A percentile compares a stretch with the other conserved stretches of the same genome.
Conservation (phyloP, 2,329 filamentous ascomycete species). For the Coniella lustricola region DNA sequence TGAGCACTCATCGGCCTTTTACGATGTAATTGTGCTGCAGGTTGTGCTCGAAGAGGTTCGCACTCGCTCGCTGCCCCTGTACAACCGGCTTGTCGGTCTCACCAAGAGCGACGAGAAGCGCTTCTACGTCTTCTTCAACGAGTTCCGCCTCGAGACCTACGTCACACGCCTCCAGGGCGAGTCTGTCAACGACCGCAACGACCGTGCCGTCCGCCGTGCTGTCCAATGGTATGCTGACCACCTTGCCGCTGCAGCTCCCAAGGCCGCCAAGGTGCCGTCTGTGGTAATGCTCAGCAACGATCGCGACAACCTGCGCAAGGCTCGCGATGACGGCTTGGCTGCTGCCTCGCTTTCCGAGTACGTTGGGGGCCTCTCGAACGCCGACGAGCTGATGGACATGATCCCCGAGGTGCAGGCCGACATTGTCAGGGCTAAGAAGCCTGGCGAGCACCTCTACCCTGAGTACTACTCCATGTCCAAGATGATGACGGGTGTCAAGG, state of each 20-base stretch:
- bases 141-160: slow-evolving; percentile 90
- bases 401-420: slow-evolving; percentile 72
- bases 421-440: slow-evolving; percentile 56
- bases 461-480: slow-evolving; percentile 86
- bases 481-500: slow-evolving; percentile 89
- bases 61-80: slow-evolving; percentile 87
- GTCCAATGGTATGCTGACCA: slow-evolving; percentile 89
- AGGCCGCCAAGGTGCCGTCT: slow-evolving; percentile 56
- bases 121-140: slow-evolving; percentile 99
- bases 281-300: slow-evolving; percentile 95
- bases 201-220: slow-evolving; percentile 78
- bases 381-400: slow-evolving; percentile 85
- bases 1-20: slow-evolving; percentile 84
- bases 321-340: slow-evolving; percentile 65
- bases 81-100: slow-evolving; percentile 83
- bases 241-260: slow-evolving; percentile 50
- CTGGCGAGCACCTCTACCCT: slow-evolving; percentile 68
- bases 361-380: slow-evolving; percentile 75
- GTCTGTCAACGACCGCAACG: slow-evolving; percentile 93
- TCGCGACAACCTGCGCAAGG: slow-evolving; percentile 76
- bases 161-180: slow-evolving; percentile 68
- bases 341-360: slow-evolving; percentile 68
- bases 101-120: slow-evolving; percentile 95
- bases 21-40: slow-evolving; percentile 94
- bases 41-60: slow-evolving; percentile 94